A percentile compares a stretch with the other conserved stretches of the same genome.
Conservation (phyloP, 2,329 filamentous ascomycete genomes). For the Pestalotiopsis fici region DNA sequence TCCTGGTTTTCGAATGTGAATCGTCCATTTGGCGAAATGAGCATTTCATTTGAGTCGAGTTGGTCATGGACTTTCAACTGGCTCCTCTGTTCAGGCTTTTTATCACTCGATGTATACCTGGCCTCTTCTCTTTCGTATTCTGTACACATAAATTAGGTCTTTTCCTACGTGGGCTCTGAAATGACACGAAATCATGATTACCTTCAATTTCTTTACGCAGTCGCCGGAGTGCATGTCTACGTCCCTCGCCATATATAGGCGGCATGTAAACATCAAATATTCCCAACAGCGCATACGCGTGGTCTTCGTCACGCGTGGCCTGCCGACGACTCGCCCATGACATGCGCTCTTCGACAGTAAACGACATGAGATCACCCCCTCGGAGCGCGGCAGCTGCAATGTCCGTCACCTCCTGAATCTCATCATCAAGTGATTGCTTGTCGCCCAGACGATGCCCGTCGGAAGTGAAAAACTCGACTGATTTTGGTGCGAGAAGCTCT, state of each 20-base stretch:
- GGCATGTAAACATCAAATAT: background rate
- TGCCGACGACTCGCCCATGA: conserved; percentile 13
- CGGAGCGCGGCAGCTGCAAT: conserved; percentile 21
- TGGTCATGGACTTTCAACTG: background rate
- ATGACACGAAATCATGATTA: background rate
- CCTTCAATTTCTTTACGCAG: background rate
- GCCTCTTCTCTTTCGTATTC: background rate
- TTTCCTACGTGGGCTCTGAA: background rate
- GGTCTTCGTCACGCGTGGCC: background rate
- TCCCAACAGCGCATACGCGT: background rate
- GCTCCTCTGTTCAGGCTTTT: background rate
- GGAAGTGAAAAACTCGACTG: conserved; percentile 26
- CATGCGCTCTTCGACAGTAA: conserved; percentile 22
- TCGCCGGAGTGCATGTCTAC: background rate
- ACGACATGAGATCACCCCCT: conserved; percentile 15
- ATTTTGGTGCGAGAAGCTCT: conserved; percentile 18
- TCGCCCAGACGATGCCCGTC: conserved; percentile 21
- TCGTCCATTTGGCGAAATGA: background rate
- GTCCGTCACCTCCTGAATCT: conserved; percentile 22
- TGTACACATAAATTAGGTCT: background rate
- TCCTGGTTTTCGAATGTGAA: background rate
- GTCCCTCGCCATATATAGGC: background rate
- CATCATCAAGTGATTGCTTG: conserved; percentile 20
- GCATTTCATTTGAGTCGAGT: background rate
- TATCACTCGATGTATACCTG: background rate